Evolutionary conservation across 768 basidiomycete species (phyloP).

Genomic region (Boletus vinaceobasis): DNA sequence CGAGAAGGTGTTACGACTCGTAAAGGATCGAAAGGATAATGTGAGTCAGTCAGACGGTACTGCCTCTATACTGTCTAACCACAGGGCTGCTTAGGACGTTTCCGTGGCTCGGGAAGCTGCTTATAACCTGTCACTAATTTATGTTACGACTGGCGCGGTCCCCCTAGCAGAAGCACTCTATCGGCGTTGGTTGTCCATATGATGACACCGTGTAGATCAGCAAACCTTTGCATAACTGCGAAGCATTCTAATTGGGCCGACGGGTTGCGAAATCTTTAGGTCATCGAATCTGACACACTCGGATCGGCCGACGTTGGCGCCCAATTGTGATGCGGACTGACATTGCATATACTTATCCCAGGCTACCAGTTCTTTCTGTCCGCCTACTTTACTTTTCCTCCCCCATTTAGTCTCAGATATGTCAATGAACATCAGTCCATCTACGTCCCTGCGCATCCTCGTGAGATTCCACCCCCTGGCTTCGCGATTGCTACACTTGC

Average conservation of each 20-base stretch:
- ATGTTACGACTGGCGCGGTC: conserved; percentile 71
- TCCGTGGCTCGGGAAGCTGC: conserved; percentile 13
- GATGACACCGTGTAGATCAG: conserved; percentile 16
- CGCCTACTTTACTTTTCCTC: not conserved
- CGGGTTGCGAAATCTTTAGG: not conserved
- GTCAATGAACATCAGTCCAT: conserved; percentile 1
- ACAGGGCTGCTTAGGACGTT: not conserved
- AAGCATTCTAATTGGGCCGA: not conserved
- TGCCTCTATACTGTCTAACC: not conserved
- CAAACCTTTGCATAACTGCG: too few species aligned
- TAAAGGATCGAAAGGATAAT: conserved; percentile 41
- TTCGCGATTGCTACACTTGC: not conserved
- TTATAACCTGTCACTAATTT: conserved; percentile 74
- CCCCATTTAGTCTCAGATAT: conserved; percentile 1
- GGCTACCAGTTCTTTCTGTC: not conserved
- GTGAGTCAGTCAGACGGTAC: not conserved
- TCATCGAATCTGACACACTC: not conserved
- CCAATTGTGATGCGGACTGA: conserved; percentile 1
- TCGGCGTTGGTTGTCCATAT: conserved; percentile 77
- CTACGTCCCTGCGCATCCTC: conserved; percentile 13
- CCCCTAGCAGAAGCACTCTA: conserved; percentile 68
- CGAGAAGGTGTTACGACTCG: conserved; percentile 64
- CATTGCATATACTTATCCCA: not conserved
- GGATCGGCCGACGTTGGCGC: not conserved
- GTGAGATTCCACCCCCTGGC: not conserved